These are phyloP conservation scores for Cylindrotheca closterium DNA, from an alignment of 108 stramenopile species.

Conservation along the genomic window DNA sequence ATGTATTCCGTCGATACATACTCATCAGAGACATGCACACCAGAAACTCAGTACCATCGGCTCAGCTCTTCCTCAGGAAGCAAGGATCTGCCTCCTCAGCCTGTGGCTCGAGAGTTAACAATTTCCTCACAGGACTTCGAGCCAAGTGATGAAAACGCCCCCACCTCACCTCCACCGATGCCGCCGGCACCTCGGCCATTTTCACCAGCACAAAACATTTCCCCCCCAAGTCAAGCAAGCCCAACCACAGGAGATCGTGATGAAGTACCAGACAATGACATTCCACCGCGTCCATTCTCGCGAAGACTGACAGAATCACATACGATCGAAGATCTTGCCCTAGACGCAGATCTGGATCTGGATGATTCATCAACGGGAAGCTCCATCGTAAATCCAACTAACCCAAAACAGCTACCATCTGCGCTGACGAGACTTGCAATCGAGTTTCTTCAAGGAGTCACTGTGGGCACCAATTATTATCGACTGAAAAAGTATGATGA, in stretches of 20 bases:
- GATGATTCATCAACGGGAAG: not conserved
- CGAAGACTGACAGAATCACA: not conserved
- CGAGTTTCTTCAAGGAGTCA: not conserved
- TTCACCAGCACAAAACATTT: not conserved
- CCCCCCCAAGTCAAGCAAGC: not conserved
- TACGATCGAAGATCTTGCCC: not conserved
- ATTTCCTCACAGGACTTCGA: not conserved
- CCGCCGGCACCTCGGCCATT: not conserved
- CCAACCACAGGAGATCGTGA: not conserved
- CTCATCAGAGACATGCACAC: no score
- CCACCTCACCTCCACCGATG: not conserved
- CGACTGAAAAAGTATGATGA: slow-evolving; percentile 1
- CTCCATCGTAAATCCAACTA: not conserved
- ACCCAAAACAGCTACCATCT: not conserved
- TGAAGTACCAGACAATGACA: not conserved
- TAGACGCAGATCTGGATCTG: not conserved
- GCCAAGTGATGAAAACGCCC: not conserved
- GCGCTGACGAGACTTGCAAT: not conserved
- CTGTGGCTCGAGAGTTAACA: not conserved
- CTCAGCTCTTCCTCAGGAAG: not conserved
- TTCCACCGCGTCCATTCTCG: not conserved
- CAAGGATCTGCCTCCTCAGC: not conserved
- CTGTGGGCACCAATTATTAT: not conserved
- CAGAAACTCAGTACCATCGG: no score
- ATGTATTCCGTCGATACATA: not conserved